Percentiles rank a stretch among this genome's conserved stretches.
Conservation (phyloP, 306 rosid species). For the Oemleria cerasiformis region DNA sequence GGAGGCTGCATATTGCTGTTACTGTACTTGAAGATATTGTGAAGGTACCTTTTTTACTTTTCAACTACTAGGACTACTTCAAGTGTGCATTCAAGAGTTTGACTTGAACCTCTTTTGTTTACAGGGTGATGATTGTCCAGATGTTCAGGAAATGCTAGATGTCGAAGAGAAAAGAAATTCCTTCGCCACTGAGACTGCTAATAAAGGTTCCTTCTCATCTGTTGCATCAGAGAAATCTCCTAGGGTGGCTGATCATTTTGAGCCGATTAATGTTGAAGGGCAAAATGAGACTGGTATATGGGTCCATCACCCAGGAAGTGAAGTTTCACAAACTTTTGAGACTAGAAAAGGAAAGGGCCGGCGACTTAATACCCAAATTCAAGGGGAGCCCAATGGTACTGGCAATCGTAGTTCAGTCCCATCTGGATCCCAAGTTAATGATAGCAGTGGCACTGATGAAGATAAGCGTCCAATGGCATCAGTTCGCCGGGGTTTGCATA, state of each 20-base stretch:
- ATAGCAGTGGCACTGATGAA: conserved; percentile 61
- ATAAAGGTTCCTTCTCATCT: conserved; percentile 51
- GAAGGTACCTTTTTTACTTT: conserved; percentile 40
- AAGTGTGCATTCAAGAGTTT: not conserved
- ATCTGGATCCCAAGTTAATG: conserved; percentile 42
- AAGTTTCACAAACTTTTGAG: conserved; percentile 68
- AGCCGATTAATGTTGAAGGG: conserved; percentile 78
- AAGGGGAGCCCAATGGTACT: conserved; percentile 26
- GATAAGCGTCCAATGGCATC: conserved; percentile 42
- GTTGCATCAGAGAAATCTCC: conserved; percentile 42
- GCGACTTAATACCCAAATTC: conserved; percentile 66
- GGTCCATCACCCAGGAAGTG: conserved; percentile 94
- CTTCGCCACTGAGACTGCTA: conserved; percentile 39
- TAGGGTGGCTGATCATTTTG: conserved; percentile 57
- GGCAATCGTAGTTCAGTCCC: conserved; percentile 15
- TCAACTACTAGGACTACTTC: not conserved
- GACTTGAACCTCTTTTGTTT: conserved; percentile 19
- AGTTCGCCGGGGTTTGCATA: conserved; percentile 60
- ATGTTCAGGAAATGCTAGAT: conserved; percentile 31
- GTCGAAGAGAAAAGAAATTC: conserved; percentile 44
- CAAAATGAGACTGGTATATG: conserved; percentile 82
- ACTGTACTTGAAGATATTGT: conserved; percentile 52
- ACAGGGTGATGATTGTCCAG: conserved; percentile 47
- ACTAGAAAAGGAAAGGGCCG: conserved; percentile 81
- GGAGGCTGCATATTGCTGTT: conserved; percentile 75